Percentiles rank a stretch among this genome's conserved stretches.
Evolutionary conservation across 192 early-diverging fungal species (phyloP).

Genomic region (Coemansia sp.): DNA sequence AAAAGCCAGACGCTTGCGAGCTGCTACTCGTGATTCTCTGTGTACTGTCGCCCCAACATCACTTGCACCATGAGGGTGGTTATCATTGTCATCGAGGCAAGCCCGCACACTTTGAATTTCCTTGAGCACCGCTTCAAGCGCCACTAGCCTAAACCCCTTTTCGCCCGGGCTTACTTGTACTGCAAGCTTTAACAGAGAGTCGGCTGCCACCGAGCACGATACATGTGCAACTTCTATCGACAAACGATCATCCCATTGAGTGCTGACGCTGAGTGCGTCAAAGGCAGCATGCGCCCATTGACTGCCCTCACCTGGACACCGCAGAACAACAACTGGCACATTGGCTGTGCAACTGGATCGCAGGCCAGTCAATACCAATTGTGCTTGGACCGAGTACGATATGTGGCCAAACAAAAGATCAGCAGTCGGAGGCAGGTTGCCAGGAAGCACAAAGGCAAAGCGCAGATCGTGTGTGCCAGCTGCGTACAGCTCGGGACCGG

Average conservation of each 20-base stretch:
- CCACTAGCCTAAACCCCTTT: conserved; percentile 8
- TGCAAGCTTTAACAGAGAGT: neutral
- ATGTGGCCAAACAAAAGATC: conserved; percentile 9
- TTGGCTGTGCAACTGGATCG: conserved; percentile 5
- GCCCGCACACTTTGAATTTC: conserved; percentile 13
- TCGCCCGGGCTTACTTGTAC: conserved; percentile 6
- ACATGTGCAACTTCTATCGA: conserved; percentile 1
- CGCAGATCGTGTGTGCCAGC: conserved; percentile 16
- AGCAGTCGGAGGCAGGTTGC: conserved; percentile 14
- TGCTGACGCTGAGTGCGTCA: conserved; percentile 14
- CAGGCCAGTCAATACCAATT: conserved; percentile 9
- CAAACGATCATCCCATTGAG: conserved; percentile 15
- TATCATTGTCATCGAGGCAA: neutral
- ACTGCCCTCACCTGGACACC: conserved; percentile 20
- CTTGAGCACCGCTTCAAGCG: conserved; percentile 13
- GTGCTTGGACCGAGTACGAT: conserved; percentile 14
- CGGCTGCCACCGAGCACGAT: conserved; percentile 7
- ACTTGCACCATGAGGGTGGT: neutral
- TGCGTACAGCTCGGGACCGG: neutral
- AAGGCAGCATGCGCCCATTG: conserved; percentile 19
- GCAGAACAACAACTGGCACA: conserved; percentile 7
- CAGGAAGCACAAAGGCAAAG: conserved; percentile 19
- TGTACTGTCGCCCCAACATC: neutral
- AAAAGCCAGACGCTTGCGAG: conserved; percentile 9
- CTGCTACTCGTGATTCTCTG: conserved; percentile 11